These are phyloP conservation scores for Abrus pulchellus DNA, from an alignment of 306 rosid genomes.

Conservation along the genomic window DNA sequence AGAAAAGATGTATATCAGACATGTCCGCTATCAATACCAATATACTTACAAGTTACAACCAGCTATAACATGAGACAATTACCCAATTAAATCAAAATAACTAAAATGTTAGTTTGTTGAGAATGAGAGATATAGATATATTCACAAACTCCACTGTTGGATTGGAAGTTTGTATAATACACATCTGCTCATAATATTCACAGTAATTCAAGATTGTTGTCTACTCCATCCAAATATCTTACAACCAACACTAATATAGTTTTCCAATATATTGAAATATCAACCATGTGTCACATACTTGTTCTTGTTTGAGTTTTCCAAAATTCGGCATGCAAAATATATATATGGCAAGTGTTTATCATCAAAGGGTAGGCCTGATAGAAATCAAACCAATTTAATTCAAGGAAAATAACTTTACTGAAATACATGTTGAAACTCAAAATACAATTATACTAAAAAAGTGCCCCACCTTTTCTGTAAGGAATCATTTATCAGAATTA, in stretches of 20 bases:
- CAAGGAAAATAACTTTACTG: not conserved
- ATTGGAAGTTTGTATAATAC: constrained; percentile 28
- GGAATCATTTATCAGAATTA: constrained; percentile 27
- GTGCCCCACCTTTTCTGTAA: not conserved
- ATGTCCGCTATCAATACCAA: not conserved
- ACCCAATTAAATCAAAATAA: constrained; percentile 19
- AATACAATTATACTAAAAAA: not conserved
- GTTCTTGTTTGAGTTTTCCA: constrained; percentile 3
- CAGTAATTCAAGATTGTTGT: constrained; percentile 21
- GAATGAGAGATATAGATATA: constrained; percentile 7
- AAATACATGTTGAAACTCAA: constrained; percentile 2
- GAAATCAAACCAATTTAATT: constrained; percentile 1
- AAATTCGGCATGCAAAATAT: constrained; percentile 33
- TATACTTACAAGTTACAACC: not conserved
- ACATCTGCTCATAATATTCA: constrained; percentile 22
- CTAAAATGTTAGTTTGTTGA: constrained; percentile 11
- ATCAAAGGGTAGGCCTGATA: constrained; percentile 4
- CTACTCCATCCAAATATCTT: constrained; percentile 28
- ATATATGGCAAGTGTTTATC: not conserved
- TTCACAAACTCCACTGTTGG: not conserved
- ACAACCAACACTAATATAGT: not conserved
- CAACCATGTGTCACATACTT: not conserved
- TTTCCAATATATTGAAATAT: constrained; percentile 8
- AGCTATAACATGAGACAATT: constrained; percentile 29
- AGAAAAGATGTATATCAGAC: constrained; percentile 47